Conservation (phyloP, 768 basidiomycete species). For the Tephrocybe sp. region DNA sequence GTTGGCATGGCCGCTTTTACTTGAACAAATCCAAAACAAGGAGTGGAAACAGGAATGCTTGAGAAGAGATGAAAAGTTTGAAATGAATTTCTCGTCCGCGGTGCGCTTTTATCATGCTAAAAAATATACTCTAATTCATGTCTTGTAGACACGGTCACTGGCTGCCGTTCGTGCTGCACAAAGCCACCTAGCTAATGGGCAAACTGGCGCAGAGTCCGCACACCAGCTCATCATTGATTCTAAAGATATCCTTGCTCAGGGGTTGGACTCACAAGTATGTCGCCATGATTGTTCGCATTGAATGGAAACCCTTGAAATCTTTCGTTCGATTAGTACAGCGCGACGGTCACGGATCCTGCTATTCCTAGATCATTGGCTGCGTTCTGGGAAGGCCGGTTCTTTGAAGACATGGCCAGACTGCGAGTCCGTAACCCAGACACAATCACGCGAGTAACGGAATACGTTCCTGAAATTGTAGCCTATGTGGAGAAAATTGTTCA, state of each 20-base stretch:
- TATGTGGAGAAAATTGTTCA: slow-evolving; percentile 84
- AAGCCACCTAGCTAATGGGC: slow-evolving; percentile 36
- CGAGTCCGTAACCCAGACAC: slow-evolving; percentile 86
- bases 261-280: slow-evolving; percentile 72
- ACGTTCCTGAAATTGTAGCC: slow-evolving; percentile 89
- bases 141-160: slow-evolving; percentile 43
- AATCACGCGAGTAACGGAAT: slow-evolving; percentile 94
- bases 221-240: slow-evolving; percentile 67
- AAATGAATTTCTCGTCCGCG: slow-evolving; percentile 80
- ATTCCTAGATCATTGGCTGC: slow-evolving; percentile 81
- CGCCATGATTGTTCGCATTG: neutral
- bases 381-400: slow-evolving; percentile 89
- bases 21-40: slow-evolving; percentile 45
- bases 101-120: slow-evolving; percentile 40
- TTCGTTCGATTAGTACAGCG: slow-evolving; percentile 52
- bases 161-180: slow-evolving; percentile 53
- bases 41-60: slow-evolving; percentile 70
- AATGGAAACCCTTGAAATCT: slow-evolving; percentile 1
- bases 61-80: slow-evolving; percentile 87
- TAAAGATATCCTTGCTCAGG: slow-evolving; percentile 70
- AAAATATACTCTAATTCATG: slow-evolving; percentile 16
- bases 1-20: slow-evolving; percentile 52
- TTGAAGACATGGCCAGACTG: slow-evolving; percentile 89
- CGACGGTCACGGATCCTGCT: slow-evolving; percentile 81
- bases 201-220: slow-evolving; percentile 41